Evolutionary conservation across 2,329 filamentous ascomycete species (phyloP), one percentile per base, ranked within the genome.

Genomic region (Botrytis squamosa): DNA sequence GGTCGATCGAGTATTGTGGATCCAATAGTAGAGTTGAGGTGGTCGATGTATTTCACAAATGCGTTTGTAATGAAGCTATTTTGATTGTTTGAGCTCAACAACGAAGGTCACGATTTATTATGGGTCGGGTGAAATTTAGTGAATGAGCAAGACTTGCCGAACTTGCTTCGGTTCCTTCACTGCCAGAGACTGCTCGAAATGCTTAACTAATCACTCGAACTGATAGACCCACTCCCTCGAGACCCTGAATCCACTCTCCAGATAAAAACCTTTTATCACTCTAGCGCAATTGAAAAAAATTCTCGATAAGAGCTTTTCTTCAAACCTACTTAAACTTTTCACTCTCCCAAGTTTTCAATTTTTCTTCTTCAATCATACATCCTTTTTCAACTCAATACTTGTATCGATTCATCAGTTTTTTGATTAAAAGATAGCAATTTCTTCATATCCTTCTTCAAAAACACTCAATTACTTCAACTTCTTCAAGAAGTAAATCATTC

Each of bases 231-330:
- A 57, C 52, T 57, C 52, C 52, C 52, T 29, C 52, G n/a, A 57
- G 52, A 57, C 57, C 60, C n/a, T 52, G 59, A 20, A 42, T 25
- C 38, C 57, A 29, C 49, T 66, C 33, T 67, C 59, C 59, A 29
- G 59, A 62, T 62, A 62, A 62, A 62, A 59, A 66, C 49, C 44
- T 71, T 71, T 66, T 66, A 71, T 71, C 60, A 29, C 25, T 29
- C 33, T 71, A 71, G 70, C 70, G 60, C 55, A 44, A 62, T 70
- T 70, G 68, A 62, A 70, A 71, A 75, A 77, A 78, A 76, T 72
- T 68, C 66, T 64, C 69, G 78, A 80, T 80, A 80, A 80, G 77
- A 80, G 75, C 75, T 79, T 75, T 74, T 72, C 73, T 29, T 18
- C 18, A 63, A 38, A 52, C 38, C 14, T 46, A 65, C 52, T 46